Evolutionary conservation across 75 land plant species (phyloP).

Genomic region (Azolla pinnata): DNA sequence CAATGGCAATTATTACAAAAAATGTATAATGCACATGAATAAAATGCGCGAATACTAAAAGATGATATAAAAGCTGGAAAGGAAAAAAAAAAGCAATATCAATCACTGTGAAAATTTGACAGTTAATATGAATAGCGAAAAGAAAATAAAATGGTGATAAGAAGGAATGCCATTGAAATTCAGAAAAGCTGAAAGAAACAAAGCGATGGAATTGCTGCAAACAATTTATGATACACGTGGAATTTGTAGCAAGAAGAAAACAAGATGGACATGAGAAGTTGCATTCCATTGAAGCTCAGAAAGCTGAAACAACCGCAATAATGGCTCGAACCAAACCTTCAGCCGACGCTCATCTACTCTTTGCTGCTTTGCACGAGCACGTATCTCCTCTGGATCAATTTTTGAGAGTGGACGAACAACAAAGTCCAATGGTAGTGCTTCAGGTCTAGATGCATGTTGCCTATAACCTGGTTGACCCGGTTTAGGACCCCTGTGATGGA

Average conservation of each 20-base stretch:
- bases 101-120: too few relatives aligned
- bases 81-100: too few relatives aligned
- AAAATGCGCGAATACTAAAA: too few relatives aligned
- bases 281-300: too few relatives aligned
- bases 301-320: neutral
- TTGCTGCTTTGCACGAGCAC: slow-evolving; percentile 67
- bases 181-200: too few relatives aligned
- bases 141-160: neutral
- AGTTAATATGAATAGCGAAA: neutral
- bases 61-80: too few relatives aligned
- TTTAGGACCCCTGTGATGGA: slow-evolving; percentile 60
- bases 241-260: too few relatives aligned
- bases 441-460: slow-evolving; percentile 73
- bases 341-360: slow-evolving; percentile 60
- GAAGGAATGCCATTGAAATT: neutral
- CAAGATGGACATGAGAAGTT: too few relatives aligned
- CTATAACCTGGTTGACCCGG: slow-evolving; percentile 59
- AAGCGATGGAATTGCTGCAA: too few relatives aligned
- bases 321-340: slow-evolving; percentile 42
- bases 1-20: too few relatives aligned
- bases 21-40: too few relatives aligned
- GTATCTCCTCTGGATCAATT: slow-evolving; percentile 78
- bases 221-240: too few relatives aligned
- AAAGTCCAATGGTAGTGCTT: slow-evolving; percentile 88
- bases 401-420: slow-evolving; percentile 89